Evolutionary conservation across 495 filamentous ascomycete genomes (phyloP), one percentile per base, ranked within the genome.

Genomic region (Aspergillus mulundensis): DNA sequence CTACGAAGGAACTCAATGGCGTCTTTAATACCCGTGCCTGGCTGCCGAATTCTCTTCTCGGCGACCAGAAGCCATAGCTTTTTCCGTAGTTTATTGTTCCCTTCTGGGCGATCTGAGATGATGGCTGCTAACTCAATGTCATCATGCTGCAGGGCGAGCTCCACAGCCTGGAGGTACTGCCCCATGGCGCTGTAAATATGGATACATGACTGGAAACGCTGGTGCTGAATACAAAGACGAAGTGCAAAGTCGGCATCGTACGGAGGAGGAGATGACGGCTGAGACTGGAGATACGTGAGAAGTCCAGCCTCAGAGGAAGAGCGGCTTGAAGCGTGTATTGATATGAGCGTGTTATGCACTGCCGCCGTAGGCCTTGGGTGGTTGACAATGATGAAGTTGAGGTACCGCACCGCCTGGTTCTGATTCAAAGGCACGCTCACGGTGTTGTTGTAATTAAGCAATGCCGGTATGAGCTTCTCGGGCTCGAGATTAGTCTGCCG

Each of bases 171-270:
- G 46, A 87, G 79, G 66, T 95, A 96, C 66, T 95, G 89, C 2
- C 87, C 86, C 92, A 97, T 97, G 52, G 86, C 84, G 50, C 86
- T 93, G 80, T 97, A 97, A 55, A 97, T 96, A 70, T 96, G 90
- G 10, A 96, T 91, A 66, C 90, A 95, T 25, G 87, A 91, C 67
- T 95, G 88, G 6, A 97, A 87, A 54, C 95, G 88, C 61, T 89
- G 82, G 67, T 98, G 84, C 60, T 96, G 87, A 54, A 97, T 97
- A 70, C 94, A 98, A 21, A 97, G 81, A 16, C 94, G 86, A 20
- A 98, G 84, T 2, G 95, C 94, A 73, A 98, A 98, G 71, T 98
- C 94, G n/a, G 89, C 87, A 68, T 98, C 94, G 67, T 95, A 98
- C 38, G 83, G 79, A 45, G 87, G 89, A 57, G 90, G 87, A 5